Percentiles rank a stretch among this genome's conserved stretches.
Evolutionary conservation across 2,329 filamentous ascomycete genomes (phyloP).

Genomic region (Neurospora sp.): DNA sequence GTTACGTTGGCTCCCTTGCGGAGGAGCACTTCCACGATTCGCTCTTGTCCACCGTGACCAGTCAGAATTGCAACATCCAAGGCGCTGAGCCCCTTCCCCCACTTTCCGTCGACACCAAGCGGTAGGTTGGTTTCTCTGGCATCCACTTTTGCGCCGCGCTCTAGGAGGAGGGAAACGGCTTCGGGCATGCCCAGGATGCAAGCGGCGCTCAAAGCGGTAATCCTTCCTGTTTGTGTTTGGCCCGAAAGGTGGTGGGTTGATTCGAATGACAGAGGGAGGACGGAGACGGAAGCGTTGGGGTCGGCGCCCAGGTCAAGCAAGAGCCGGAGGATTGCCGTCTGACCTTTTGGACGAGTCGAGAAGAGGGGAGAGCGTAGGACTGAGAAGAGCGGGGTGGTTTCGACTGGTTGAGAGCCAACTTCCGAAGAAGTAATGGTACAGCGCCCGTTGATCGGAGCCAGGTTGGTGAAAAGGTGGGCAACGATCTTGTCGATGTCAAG

Average conservation of each 20-base stretch:
- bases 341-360: conserved; percentile 3
- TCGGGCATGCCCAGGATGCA: conserved; percentile 3
- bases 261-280: background rate
- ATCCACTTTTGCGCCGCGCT: conserved; percentile 8
- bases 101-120: background rate
- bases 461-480: conserved; percentile 9
- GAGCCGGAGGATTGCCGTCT: conserved; percentile 12
- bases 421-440: background rate
- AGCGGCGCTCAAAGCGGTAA: conserved; percentile 8
- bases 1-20: conserved; percentile 1
- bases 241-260: background rate
- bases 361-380: conserved; percentile 5
- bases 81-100: conserved; percentile 8
- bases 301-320: conserved; percentile 16
- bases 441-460: conserved; percentile 7
- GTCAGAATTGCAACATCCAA: conserved; percentile 14
- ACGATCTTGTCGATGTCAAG: conserved; percentile 13
- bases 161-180: conserved; percentile 9
- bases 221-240: background rate
- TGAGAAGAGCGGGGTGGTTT: conserved; percentile 12
- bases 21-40: conserved; percentile 9
- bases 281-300: conserved; percentile 4
- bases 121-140: background rate
- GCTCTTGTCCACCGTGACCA: background rate
- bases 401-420: conserved; percentile 8